Evolutionary conservation across 2,329 filamentous ascomycete genomes (phyloP).

Genomic region (Diaporthe vexans): DNA sequence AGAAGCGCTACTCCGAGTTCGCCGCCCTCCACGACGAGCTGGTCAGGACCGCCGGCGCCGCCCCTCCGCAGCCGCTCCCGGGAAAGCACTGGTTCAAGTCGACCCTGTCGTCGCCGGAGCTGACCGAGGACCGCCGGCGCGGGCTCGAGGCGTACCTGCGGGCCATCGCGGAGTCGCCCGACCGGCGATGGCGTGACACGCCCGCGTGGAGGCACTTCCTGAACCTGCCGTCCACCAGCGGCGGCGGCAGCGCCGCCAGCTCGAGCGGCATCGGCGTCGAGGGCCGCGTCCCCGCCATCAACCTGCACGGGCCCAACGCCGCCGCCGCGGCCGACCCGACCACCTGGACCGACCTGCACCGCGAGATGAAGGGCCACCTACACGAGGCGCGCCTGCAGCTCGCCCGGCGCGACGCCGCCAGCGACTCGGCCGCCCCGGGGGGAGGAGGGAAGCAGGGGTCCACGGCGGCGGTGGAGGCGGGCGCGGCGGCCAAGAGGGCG

Average conservation of each 20-base stretch:
- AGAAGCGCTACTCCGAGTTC: conserved; percentile 89
- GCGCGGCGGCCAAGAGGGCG: conserved; percentile 80
- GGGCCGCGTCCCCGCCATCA: conserved; percentile 52
- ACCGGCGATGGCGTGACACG: conserved; percentile 82
- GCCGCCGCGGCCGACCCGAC: conserved; percentile 69
- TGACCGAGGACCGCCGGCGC: conserved; percentile 78
- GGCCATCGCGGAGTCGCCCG: conserved; percentile 79
- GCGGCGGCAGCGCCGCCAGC: conserved; percentile 61
- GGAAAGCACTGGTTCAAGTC: conserved; percentile 83
- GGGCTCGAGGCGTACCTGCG: conserved; percentile 80
- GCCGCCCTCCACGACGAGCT: conserved; percentile 74
- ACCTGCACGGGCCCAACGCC: conserved; percentile 54
- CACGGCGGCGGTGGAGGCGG: conserved; percentile 69
- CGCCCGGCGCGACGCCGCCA: conserved; percentile 76
- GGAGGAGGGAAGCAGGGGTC: conserved; percentile 53
- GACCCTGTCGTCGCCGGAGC: conserved; percentile 76
- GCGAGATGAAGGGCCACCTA: conserved; percentile 79
- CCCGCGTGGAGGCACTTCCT: conserved; percentile 81
- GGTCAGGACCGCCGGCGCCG: conserved; percentile 67
- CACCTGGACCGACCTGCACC: conserved; percentile 83
- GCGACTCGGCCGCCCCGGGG: conserved; percentile 49
- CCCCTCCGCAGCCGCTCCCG: conserved; percentile 78
- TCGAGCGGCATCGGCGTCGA: conserved; percentile 55
- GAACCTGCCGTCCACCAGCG: conserved; percentile 69
- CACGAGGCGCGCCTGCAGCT: conserved; percentile 76